These are phyloP conservation scores for Sordaria brevicollis DNA, from an alignment of 495 filamentous ascomycete genomes.

Conservation along the genomic window DNA sequence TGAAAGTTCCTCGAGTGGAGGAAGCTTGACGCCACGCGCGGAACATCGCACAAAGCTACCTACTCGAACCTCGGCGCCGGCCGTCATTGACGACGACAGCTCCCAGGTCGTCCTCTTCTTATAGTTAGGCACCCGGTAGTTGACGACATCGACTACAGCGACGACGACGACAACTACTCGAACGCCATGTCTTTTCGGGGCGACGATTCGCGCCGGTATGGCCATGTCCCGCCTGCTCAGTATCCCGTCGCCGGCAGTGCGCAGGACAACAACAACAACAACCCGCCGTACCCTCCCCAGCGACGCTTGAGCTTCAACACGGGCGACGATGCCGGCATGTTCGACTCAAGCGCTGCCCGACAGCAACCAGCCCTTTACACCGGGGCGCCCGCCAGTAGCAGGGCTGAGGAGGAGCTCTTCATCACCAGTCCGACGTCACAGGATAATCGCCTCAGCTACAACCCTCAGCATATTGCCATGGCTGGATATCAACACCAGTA, in stretches of 20 bases:
- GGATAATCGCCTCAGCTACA: slow-evolving; percentile 31
- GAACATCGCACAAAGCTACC: neutral
- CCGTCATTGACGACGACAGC: neutral
- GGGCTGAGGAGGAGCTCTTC: slow-evolving; percentile 40
- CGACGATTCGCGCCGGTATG: slow-evolving; percentile 47
- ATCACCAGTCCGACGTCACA: slow-evolving; percentile 26
- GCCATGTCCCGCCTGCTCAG: slow-evolving; percentile 47
- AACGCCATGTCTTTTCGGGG: slow-evolving; percentile 43
- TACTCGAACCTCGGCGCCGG: neutral
- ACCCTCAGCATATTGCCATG: slow-evolving; percentile 38
- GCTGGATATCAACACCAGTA: slow-evolving; percentile 52
- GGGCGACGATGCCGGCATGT: slow-evolving; percentile 57
- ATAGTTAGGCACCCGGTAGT: neutral
- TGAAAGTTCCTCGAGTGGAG: neutral
- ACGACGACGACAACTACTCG: neutral
- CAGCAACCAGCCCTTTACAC: slow-evolving; percentile 8
- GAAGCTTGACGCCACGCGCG: neutral
- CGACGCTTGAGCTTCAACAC: slow-evolving; percentile 67
- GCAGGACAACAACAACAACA: slow-evolving; percentile 11
- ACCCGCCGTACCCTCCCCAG: slow-evolving; percentile 27
- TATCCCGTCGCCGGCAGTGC: slow-evolving; percentile 36
- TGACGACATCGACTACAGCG: neutral
- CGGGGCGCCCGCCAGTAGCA: slow-evolving; percentile 4
- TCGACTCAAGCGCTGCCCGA: slow-evolving; percentile 28
- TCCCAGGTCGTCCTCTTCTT: neutral